Percentiles rank a stretch among this genome's conserved stretches.
Evolutionary conservation across 257 asterid species (phyloP).

Genomic region (Plantago elongata): DNA sequence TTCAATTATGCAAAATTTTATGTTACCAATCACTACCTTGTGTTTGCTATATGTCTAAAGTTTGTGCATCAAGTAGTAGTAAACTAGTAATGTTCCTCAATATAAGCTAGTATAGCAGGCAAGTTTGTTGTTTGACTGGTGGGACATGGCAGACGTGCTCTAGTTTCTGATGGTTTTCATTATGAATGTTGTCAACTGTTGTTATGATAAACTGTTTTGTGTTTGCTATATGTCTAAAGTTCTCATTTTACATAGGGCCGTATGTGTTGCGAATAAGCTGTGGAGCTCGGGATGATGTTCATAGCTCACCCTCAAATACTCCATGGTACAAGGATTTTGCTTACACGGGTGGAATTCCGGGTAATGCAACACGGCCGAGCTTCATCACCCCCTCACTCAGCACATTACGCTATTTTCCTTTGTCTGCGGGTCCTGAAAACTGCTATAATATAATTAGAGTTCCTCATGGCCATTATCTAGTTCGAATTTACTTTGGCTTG

Average conservation of each 20-base stretch:
- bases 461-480: conserved; percentile 78
- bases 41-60: too few species aligned
- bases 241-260: conserved; percentile 52
- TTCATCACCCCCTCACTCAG: conserved; percentile 59
- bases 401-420: conserved; percentile 78
- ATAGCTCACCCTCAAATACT: conserved; percentile 63
- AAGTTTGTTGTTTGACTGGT: not conserved
- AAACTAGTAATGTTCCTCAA: too few species aligned
- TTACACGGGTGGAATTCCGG: conserved; percentile 90
- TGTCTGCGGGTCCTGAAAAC: conserved; percentile 88
- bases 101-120: too few species aligned
- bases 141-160: not conserved
- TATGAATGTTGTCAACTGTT: too few species aligned
- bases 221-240: conserved; percentile 1
- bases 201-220: not conserved
- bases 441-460: conserved; percentile 83
- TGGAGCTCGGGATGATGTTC: conserved; percentile 81
- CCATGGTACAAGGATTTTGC: conserved; percentile 86
- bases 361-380: conserved; percentile 69
- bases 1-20: too few species aligned
- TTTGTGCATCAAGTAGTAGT: too few species aligned
- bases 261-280: conserved; percentile 90
- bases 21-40: too few species aligned
- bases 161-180: not conserved
- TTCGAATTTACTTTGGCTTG: conserved; percentile 79